Evolutionary conservation across 495 filamentous ascomycete genomes (phyloP).

Genomic region (Acidiella bohemica): DNA sequence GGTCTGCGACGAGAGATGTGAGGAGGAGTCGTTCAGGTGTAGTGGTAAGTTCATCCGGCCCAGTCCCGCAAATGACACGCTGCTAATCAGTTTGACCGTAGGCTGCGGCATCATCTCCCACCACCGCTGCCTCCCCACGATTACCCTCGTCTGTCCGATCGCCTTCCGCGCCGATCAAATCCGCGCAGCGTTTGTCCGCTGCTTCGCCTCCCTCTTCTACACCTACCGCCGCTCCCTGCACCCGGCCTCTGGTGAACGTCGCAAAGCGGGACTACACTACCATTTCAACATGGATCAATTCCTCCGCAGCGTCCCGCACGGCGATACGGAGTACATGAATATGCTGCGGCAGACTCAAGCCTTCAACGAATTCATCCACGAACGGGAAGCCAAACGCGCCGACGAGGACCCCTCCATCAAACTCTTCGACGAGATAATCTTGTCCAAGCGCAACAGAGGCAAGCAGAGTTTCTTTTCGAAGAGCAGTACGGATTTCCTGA

Average conservation of each 20-base stretch:
- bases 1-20: constrained; percentile 77
- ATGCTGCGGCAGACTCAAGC: constrained; percentile 90
- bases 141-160: constrained; percentile 74
- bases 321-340: constrained; percentile 76
- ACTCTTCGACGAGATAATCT: constrained; percentile 89
- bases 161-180: constrained; percentile 87
- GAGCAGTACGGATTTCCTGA: constrained; percentile 55
- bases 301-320: constrained; percentile 74
- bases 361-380: constrained; percentile 95
- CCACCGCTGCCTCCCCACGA: constrained; percentile 62
- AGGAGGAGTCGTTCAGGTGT: constrained; percentile 83
- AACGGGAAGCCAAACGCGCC: constrained; percentile 55
- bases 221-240: constrained; percentile 81
- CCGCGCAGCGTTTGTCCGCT: constrained; percentile 83
- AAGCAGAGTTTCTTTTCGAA: constrained; percentile 33
- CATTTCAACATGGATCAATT: constrained; percentile 92
- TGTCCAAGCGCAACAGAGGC: constrained; percentile 85
- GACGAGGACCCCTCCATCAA: constrained; percentile 61
- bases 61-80: too few relatives aligned
- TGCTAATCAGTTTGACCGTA: constrained; percentile 10
- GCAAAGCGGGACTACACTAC: constrained; percentile 74
- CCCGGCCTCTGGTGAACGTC: constrained; percentile 66
- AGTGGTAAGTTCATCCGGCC: constrained; percentile 22
- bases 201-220: constrained; percentile 86
- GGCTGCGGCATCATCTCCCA: constrained; percentile 69